These are phyloP conservation scores for Rhynchospora pubera DNA, from an alignment of 176 grass and related monocot genomes.

Conservation along the genomic window DNA sequence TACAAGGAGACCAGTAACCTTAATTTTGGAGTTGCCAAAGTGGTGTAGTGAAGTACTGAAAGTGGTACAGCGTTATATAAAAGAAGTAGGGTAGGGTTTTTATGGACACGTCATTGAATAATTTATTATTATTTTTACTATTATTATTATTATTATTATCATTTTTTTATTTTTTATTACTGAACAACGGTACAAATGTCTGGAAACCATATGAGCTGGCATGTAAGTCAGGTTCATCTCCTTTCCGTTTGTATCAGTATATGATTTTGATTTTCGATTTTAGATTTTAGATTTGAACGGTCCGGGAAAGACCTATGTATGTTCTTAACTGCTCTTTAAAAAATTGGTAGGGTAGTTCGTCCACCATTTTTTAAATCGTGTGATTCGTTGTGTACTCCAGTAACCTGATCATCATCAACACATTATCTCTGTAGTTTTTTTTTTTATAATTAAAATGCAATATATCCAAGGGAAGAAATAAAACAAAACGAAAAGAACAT, in stretches of 20 bases:
- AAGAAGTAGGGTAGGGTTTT: background rate
- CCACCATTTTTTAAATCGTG: background rate
- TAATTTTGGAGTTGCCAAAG: background rate
- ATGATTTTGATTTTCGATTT: no score
- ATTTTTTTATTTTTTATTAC: background rate
- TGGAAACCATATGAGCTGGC: conserved; percentile 1
- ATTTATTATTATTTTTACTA: background rate
- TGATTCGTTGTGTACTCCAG: background rate
- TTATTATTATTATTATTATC: no score
- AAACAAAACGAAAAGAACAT: no score
- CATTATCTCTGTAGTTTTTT: background rate
- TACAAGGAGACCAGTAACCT: background rate
- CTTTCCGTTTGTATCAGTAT: background rate
- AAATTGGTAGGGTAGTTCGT: background rate
- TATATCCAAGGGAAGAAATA: no score
- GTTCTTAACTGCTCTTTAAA: background rate
- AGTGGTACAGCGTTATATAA: no score
- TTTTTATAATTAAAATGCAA: no score
- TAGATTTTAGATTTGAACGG: background rate
- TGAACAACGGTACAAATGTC: conserved; percentile 9
- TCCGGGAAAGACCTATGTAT: background rate
- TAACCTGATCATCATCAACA: background rate
- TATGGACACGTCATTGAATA: background rate
- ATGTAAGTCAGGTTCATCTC: background rate
- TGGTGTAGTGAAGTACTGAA: background rate